These are phyloP conservation scores for Baudoinia panamericana DNA, from an alignment of 495 filamentous ascomycete species.

Conservation along the genomic window DNA sequence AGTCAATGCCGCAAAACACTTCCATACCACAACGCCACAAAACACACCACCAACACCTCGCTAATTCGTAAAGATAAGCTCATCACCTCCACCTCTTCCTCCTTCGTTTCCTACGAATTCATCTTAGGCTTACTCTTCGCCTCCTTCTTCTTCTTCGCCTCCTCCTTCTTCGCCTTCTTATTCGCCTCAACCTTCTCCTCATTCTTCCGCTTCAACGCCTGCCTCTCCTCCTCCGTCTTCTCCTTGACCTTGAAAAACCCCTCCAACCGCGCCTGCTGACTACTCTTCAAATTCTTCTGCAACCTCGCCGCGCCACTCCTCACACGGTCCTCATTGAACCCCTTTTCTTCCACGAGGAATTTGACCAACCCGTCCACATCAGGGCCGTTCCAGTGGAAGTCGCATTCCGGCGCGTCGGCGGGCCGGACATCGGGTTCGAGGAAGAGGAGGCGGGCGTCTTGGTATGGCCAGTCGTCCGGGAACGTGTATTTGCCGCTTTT, in stretches of 20 bases:
- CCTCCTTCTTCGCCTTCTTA: constrained; percentile 87
- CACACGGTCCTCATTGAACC: constrained; percentile 90
- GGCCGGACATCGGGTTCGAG: constrained; percentile 73
- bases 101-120: constrained; percentile 18
- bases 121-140: constrained; percentile 65
- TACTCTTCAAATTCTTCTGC: constrained; percentile 74
- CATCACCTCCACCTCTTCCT: too few relatives aligned
- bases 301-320: constrained; percentile 60
- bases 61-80: too few relatives aligned
- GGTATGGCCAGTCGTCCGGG: constrained; percentile 86
- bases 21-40: too few relatives aligned
- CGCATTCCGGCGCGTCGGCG: constrained; percentile 75
- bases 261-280: constrained; percentile 82
- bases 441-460: constrained; percentile 85
- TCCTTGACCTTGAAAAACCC: constrained; percentile 96
- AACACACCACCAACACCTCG: too few relatives aligned
- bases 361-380: constrained; percentile 78
- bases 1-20: too few relatives aligned
- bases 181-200: constrained; percentile 78
- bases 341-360: constrained; percentile 86
- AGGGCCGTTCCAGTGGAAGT: constrained; percentile 95
- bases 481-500: constrained; percentile 53
- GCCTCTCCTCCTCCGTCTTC: constrained; percentile 72
- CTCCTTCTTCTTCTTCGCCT: constrained; percentile 76
- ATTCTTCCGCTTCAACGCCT: constrained; percentile 75